These are phyloP conservation scores for Pichia sp. DNA, from an alignment of 1,139 yeast genomes.

Conservation along the genomic window DNA sequence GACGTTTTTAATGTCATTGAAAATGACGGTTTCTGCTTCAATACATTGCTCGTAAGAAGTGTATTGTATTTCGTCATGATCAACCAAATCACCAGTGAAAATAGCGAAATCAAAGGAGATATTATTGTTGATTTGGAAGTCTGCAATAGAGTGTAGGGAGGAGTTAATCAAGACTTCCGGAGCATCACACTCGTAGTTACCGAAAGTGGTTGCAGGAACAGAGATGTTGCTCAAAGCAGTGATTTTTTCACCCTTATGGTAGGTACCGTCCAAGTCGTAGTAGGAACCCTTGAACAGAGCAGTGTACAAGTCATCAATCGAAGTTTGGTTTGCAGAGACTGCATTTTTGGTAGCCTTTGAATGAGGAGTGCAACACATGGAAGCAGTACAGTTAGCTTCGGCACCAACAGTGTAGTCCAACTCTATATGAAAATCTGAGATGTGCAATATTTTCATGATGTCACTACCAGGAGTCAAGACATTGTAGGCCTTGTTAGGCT, in stretches of 20 bases:
- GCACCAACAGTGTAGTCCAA: constrained; percentile 52
- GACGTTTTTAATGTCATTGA: constrained; percentile 51
- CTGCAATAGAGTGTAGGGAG: constrained; percentile 44
- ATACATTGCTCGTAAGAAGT: constrained; percentile 45
- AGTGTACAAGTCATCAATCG: constrained; percentile 18
- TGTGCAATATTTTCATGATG: constrained; percentile 59
- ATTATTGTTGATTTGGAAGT: constrained; percentile 33
- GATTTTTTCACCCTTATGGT: constrained; percentile 17
- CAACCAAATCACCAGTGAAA: constrained; percentile 60
- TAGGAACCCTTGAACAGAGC: constrained; percentile 27
- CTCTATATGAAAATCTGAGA: constrained; percentile 62
- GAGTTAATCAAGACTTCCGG: constrained; percentile 57
- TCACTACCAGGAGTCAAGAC: constrained; percentile 36
- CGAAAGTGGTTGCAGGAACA: constrained; percentile 55
- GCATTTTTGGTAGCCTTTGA: constrained; percentile 32
- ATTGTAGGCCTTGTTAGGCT: constrained; percentile 33
- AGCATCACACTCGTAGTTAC: constrained; percentile 59
- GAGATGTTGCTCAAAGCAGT: constrained; percentile 8
- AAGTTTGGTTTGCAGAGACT: constrained; percentile 23
- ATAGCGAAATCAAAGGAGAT: constrained; percentile 51
- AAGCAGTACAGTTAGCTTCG: constrained; percentile 55
- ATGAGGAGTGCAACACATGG: constrained; percentile 45
- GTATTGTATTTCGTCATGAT: constrained; percentile 36
- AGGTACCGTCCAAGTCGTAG: constrained; percentile 19
- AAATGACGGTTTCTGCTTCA: constrained; percentile 48